Evolutionary conservation across 352 stramenopile genomes (phyloP).

Genomic region (Phytophthora pisi): DNA sequence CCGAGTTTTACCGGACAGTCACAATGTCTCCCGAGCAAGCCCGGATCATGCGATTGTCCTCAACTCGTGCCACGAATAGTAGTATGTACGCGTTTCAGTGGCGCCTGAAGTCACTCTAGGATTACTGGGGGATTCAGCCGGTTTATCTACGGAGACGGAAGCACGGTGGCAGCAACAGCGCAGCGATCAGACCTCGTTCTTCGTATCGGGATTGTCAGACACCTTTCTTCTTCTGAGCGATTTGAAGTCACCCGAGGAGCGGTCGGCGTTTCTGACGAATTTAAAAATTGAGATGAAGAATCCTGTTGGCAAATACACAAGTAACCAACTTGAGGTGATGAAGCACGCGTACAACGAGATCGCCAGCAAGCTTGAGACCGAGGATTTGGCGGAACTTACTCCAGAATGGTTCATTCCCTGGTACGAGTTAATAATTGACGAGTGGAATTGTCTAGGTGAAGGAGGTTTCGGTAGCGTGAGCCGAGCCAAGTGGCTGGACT

Average conservation of each 20-base stretch:
- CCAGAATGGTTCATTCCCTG: no score
- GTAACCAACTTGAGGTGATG: slow-evolving; percentile 1
- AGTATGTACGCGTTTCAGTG: slow-evolving; percentile 11
- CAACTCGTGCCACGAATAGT: slow-evolving; percentile 6
- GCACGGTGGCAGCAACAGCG: background rate
- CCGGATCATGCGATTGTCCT: slow-evolving; percentile 2
- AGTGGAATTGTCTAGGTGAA: no score
- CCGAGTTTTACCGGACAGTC: slow-evolving; percentile 5
- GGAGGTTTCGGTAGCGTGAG: background rate
- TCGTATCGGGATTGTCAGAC: background rate
- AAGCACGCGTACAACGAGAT: background rate
- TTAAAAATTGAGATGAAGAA: slow-evolving; percentile 1
- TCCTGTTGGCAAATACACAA: background rate
- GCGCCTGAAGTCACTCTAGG: slow-evolving; percentile 4
- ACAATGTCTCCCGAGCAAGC: slow-evolving; percentile 7
- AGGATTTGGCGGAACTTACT: no score
- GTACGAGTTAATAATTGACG: no score
- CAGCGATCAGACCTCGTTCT: background rate
- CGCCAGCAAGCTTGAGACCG: no score
- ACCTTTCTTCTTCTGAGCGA: slow-evolving; percentile 1
- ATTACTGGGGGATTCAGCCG: background rate
- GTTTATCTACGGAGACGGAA: background rate
- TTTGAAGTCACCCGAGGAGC: slow-evolving; percentile 10
- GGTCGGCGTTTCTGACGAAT: background rate
- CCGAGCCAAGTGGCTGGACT: background rate